Base-by-base conservation (phyloP, 2,329 filamentous ascomycete species). In the Fusarium sp. region DNA sequence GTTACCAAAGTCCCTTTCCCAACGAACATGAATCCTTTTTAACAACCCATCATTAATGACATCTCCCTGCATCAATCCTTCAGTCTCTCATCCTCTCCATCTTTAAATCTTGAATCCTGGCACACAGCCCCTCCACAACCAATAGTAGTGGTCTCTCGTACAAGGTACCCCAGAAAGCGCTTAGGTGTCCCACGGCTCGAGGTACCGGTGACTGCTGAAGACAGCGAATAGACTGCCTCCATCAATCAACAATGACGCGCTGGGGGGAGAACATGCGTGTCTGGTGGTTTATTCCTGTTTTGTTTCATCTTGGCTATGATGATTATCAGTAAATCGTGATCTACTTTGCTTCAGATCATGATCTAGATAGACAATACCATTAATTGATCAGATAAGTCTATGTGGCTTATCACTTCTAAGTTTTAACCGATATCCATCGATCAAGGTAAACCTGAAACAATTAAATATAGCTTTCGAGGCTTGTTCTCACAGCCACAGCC, bases 61-160 rank as follows among this genome's bases (percentile, higher is more conserved):
- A 58, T 58, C 24, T 52, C 45, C 27, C 32, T 59, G 41, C 57
- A 60, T 59, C 32, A 18, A 41, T 56, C 30, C 53, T 53, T 30
- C 41, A 53, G 10, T 55, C 30, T 24, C n/a, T 29, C 7, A 51
- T 24, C 18, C n/a, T 18, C 45, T 44, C 32, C 47, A 52, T 59
- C 52, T 52, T 29, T 40, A 51, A 64, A 64, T 65, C 61, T 25
- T 66, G 61, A 34, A 53, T 61, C 56, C 55, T 48, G 41, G 32
- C 37, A 34, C 29, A 56, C 47, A 47, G 18, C 29, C 22, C 29
- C 7, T 52, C 22, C 6, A 16, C 32, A 29, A 18, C 49, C 49
- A 52, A 52, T 52, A 16, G 4, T 24, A 41, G 7, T 3, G 13
- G 30, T 9, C 13, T 3, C 4, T 52, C 4, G 63, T 61, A 66